Percentiles rank a stretch among this genome's conserved stretches.
These are phyloP conservation scores for Stachybotrys echinatus DNA, from an alignment of 2,329 filamentous ascomycete species.

Conservation along the genomic window DNA sequence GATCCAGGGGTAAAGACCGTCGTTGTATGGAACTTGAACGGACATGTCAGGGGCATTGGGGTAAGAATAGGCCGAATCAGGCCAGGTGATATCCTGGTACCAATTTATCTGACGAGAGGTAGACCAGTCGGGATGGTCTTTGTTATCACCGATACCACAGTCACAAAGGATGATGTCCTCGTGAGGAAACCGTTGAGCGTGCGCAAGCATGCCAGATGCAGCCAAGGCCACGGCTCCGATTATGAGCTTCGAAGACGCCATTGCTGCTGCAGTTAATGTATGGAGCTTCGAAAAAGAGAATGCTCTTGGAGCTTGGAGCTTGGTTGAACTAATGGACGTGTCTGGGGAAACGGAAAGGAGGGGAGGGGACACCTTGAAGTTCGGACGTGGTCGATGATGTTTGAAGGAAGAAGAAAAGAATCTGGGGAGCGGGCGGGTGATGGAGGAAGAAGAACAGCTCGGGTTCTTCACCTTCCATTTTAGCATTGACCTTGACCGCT, in stretches of 20 bases:
- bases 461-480: not conserved
- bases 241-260: constrained; percentile 17
- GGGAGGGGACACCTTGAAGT: too few relatives aligned
- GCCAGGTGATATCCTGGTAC: constrained; percentile 33
- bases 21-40: constrained; percentile 31
- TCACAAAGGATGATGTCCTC: constrained; percentile 35
- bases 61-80: constrained; percentile 24
- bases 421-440: too few relatives aligned
- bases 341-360: too few relatives aligned
- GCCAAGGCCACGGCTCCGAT: constrained; percentile 10
- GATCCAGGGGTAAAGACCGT: constrained; percentile 33
- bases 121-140: constrained; percentile 32
- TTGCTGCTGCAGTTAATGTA: constrained; percentile 5
- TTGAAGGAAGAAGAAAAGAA: too few relatives aligned
- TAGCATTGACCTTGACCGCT: not conserved
- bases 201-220: constrained; percentile 14
- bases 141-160: constrained; percentile 36
- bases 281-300: not conserved
- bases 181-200: constrained; percentile 20
- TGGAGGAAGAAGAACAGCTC: not conserved
- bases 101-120: constrained; percentile 39
- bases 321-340: too few relatives aligned
- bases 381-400: too few relatives aligned
- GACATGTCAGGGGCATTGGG: constrained; percentile 31
- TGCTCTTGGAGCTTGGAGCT: not conserved